Evolutionary conservation across 768 basidiomycete genomes (phyloP).

Genomic region (Leccinellum albellum): DNA sequence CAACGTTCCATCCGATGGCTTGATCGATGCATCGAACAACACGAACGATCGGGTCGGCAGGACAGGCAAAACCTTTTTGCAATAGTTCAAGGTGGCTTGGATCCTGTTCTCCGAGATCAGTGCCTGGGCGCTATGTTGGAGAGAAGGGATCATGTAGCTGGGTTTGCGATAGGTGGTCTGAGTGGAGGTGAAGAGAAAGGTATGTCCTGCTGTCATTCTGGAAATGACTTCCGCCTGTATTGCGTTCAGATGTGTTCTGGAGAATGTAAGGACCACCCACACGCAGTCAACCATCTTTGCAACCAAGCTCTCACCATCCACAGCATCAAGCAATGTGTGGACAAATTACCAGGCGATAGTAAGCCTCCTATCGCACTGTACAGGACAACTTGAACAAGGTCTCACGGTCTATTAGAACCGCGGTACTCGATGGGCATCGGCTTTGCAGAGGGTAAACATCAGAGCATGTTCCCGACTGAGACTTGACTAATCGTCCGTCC

Average conservation of each 20-base stretch:
- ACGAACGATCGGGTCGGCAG: conserved; percentile 62
- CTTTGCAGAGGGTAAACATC: conserved; percentile 74
- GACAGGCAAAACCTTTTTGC: conserved; percentile 82
- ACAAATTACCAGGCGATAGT: conserved; percentile 76
- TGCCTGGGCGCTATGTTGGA: conserved; percentile 82
- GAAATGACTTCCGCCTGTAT: conserved; percentile 5
- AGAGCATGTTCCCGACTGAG: background rate
- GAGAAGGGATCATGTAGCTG: conserved; percentile 72
- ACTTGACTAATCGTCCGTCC: background rate
- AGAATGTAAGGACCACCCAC: conserved; percentile 52
- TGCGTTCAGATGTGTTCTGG: conserved; percentile 72
- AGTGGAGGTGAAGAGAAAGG: conserved; percentile 94
- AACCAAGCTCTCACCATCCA: conserved; percentile 9
- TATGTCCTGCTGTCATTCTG: conserved; percentile 24
- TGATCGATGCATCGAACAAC: conserved; percentile 78
- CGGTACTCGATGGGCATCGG: conserved; percentile 93
- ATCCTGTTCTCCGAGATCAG: conserved; percentile 62
- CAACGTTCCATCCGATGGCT: conserved; percentile 86
- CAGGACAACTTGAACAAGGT: no score
- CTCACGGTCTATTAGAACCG: no score
- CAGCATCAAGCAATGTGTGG: conserved; percentile 81
- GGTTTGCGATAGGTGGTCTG: conserved; percentile 87
- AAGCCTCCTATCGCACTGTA: conserved; percentile 23
- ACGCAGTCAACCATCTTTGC: background rate
- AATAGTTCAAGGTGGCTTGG: conserved; percentile 86